Evolutionary conservation across 1,139 yeast species (phyloP).

Genomic region (Sugiyamaella paludigena): DNA sequence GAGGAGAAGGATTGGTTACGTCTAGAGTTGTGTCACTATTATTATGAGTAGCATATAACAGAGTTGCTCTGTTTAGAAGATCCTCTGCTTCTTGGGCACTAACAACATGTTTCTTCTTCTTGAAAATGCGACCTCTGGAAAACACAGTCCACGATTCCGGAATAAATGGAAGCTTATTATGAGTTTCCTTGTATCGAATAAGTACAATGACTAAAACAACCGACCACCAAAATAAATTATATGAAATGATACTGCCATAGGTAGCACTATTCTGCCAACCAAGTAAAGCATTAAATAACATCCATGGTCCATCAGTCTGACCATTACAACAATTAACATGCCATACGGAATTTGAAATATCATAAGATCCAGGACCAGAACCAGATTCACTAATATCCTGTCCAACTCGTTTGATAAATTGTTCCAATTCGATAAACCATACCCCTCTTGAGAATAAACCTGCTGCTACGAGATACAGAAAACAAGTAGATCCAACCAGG

Average conservation of each 20-base stretch:
- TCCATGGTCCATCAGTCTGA: slow-evolving; percentile 86
- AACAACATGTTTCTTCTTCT: slow-evolving; percentile 7
- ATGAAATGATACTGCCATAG: slow-evolving; percentile 78
- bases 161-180: slow-evolving; percentile 54
- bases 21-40: slow-evolving; percentile 4
- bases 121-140: background rate
- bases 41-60: slow-evolving; percentile 17
- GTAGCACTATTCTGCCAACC: slow-evolving; percentile 96
- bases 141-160: slow-evolving; percentile 24
- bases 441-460: slow-evolving; percentile 88
- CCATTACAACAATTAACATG: slow-evolving; percentile 96
- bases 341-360: slow-evolving; percentile 74
- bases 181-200: slow-evolving; percentile 71
- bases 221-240: slow-evolving; percentile 77
- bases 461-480: slow-evolving; percentile 80
- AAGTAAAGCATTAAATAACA: slow-evolving; percentile 77
- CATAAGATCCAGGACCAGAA: slow-evolving; percentile 89
- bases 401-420: slow-evolving; percentile 63
- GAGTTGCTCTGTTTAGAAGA: slow-evolving; percentile 25
- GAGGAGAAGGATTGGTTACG: background rate
- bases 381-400: slow-evolving; percentile 90
- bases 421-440: slow-evolving; percentile 75
- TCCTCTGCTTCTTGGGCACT: slow-evolving; percentile 22
- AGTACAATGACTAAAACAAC: slow-evolving; percentile 54
- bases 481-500: slow-evolving; percentile 74